A percentile compares a stretch with the other conserved stretches of the same genome.
phyloP scores from a whole-genome alignment of 805 yeast species.

The Ogataea paradorogensis region DNA sequence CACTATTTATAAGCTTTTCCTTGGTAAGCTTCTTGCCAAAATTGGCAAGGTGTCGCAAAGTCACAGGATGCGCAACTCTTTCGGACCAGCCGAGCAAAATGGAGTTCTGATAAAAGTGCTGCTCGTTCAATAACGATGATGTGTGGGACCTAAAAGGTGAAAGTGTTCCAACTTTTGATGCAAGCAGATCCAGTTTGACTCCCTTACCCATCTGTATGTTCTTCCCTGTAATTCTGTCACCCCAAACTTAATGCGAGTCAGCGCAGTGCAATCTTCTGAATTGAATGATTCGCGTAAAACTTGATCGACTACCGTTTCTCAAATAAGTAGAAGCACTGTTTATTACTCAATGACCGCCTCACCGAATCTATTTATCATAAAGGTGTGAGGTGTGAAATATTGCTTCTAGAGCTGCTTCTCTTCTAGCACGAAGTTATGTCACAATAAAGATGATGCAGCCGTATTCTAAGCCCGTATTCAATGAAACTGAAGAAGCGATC shows the following conservation, averaged over 20 bases:
- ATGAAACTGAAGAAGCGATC: too few relatives aligned
- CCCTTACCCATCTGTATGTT: neutral
- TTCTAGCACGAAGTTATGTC: too few relatives aligned
- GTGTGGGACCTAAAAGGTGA: conserved; percentile 22
- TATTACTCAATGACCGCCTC: too few relatives aligned
- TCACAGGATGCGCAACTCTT: conserved; percentile 80
- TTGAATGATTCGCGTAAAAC: too few relatives aligned
- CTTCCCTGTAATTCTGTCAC: neutral
- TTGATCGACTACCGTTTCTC: too few relatives aligned
- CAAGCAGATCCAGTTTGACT: conserved; percentile 15
- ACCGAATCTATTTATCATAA: too few relatives aligned
- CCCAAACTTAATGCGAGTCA: neutral
- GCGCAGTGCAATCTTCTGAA: too few relatives aligned
- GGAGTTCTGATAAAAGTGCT: conserved; percentile 85
- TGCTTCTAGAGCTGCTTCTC: too few relatives aligned
- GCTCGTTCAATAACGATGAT: conserved; percentile 37
- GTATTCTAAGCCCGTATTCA: too few relatives aligned
- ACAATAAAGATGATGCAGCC: too few relatives aligned
- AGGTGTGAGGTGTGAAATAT: too few relatives aligned
- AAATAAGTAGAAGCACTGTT: too few relatives aligned
- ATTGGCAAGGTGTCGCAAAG: conserved; percentile 84
- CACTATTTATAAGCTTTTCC: conserved; percentile 76
- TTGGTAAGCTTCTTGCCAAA: conserved; percentile 77
- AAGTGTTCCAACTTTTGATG: conserved; percentile 15
- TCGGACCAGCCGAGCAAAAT: conserved; percentile 60